Evolutionary conservation across 495 filamentous ascomycete species (phyloP).

Genomic region (Clavariopsis aquatica): DNA sequence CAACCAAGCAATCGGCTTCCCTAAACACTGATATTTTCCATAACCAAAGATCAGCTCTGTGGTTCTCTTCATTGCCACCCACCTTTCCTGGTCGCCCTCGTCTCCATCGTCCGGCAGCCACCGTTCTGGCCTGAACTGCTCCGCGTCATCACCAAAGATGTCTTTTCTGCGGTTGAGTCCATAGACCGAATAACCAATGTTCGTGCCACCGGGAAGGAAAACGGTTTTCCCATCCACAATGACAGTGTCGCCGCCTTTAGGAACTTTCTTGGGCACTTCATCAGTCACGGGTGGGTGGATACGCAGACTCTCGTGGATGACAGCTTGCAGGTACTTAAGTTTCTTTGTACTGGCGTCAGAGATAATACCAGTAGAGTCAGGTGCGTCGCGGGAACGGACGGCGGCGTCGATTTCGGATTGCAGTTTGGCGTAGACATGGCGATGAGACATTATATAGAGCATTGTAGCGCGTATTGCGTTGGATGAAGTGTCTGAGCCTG

Average conservation of each 20-base stretch:
- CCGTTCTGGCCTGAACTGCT: constrained; percentile 34
- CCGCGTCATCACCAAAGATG: constrained; percentile 41
- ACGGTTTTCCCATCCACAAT: constrained; percentile 40
- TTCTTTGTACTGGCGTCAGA: constrained; percentile 17
- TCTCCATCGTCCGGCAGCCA: constrained; percentile 29
- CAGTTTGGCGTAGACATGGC: constrained; percentile 29
- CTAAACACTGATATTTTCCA: constrained; percentile 17
- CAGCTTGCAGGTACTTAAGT: constrained; percentile 30
- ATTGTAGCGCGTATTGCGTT: constrained; percentile 22
- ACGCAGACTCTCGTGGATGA: constrained; percentile 32
- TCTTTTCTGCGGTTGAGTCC: constrained; percentile 36
- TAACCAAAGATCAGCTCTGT: constrained; percentile 36
- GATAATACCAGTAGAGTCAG: constrained; percentile 16
- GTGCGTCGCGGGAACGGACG: constrained; percentile 11
- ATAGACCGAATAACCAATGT: constrained; percentile 41
- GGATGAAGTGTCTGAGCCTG: constrained; percentile 35
- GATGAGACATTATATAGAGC: constrained; percentile 29
- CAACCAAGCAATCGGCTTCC: constrained; percentile 6
- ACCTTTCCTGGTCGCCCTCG: constrained; percentile 16
- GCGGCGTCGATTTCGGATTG: constrained; percentile 35
- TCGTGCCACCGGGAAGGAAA: constrained; percentile 33
- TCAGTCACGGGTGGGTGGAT: constrained; percentile 31
- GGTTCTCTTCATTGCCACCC: constrained; percentile 27
- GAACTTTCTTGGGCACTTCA: constrained; percentile 22
- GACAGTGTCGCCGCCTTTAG: constrained; percentile 42